These are phyloP conservation scores for Pochonia chlamydosporia DNA, from an alignment of 2,329 filamentous ascomycete genomes.

Conservation along the genomic window DNA sequence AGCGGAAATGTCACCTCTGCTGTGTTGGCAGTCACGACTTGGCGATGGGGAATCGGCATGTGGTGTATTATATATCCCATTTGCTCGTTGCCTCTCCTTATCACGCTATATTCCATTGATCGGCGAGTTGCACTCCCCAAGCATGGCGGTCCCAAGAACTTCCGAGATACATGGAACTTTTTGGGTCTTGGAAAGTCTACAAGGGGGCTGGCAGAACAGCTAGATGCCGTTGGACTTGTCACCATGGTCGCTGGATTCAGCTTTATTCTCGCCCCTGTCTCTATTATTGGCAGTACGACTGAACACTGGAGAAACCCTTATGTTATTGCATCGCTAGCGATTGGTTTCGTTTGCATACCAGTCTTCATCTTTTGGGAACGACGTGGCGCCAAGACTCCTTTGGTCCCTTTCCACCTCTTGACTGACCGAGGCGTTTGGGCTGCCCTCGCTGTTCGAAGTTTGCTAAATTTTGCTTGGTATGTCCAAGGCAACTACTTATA, in stretches of 20 bases:
- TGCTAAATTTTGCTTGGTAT: slow-evolving; percentile 48
- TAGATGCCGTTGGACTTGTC: slow-evolving; percentile 46
- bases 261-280: slow-evolving; percentile 44
- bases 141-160: not conserved
- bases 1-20: slow-evolving; percentile 49
- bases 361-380: slow-evolving; percentile 49
- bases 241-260: slow-evolving; percentile 40
- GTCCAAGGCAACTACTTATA: slow-evolving; percentile 56
- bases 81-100: slow-evolving; percentile 47
- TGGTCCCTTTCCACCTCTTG: slow-evolving; percentile 52
- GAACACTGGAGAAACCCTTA: slow-evolving; percentile 44
- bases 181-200: slow-evolving; percentile 24
- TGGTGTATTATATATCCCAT: slow-evolving; percentile 56
- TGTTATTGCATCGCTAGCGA: slow-evolving; percentile 43
- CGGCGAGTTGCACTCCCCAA: slow-evolving; percentile 10
- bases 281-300: slow-evolving; percentile 43
- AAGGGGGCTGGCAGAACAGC: slow-evolving; percentile 46
- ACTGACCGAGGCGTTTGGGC: slow-evolving; percentile 57
- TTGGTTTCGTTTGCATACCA: slow-evolving; percentile 44
- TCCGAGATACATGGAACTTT: not conserved
- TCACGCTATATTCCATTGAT: slow-evolving; percentile 31
- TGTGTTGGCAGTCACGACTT: slow-evolving; percentile 43
- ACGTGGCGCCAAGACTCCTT: slow-evolving; percentile 39
- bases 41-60: slow-evolving; percentile 61
- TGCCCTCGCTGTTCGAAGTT: slow-evolving; percentile 46